A percentile compares a stretch with the other conserved stretches of the same genome.
These are phyloP conservation scores for Fallopia convolvulus DNA, from an alignment of 148 eudicot genomes.

Conservation along the genomic window DNA sequence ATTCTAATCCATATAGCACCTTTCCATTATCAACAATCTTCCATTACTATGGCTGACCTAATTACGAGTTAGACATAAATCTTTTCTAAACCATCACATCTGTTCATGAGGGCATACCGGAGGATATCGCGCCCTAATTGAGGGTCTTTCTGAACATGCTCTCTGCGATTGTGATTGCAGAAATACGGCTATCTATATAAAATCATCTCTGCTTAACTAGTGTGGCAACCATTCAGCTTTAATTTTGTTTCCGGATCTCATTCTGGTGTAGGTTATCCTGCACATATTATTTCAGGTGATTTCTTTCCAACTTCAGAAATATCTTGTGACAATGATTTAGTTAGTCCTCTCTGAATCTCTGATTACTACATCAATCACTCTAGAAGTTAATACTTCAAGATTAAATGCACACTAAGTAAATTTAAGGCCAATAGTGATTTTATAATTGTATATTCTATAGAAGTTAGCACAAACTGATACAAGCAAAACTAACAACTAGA, in stretches of 20 bases:
- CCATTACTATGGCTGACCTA: background rate
- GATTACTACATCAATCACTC: background rate
- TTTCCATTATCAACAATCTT: background rate
- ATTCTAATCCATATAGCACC: background rate
- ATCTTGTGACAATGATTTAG: background rate
- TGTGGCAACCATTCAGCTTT: slow-evolving; percentile 1
- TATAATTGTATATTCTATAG: background rate
- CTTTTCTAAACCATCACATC: background rate
- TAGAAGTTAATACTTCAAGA: background rate
- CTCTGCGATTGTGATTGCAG: background rate
- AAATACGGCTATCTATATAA: background rate
- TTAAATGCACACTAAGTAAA: background rate
- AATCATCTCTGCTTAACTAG: background rate
- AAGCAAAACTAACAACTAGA: background rate
- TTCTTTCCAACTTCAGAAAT: background rate
- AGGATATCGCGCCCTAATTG: background rate
- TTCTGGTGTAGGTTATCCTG: background rate
- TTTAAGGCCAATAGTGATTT: background rate
- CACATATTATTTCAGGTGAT: background rate
- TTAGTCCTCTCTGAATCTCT: background rate
- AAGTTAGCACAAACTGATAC: background rate
- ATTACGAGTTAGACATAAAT: background rate
- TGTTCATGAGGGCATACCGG: background rate
- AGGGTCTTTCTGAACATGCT: background rate
- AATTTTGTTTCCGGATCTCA: background rate